Base-by-base conservation (phyloP, 441 rosid species). In the Croton laevigatus region DNA sequence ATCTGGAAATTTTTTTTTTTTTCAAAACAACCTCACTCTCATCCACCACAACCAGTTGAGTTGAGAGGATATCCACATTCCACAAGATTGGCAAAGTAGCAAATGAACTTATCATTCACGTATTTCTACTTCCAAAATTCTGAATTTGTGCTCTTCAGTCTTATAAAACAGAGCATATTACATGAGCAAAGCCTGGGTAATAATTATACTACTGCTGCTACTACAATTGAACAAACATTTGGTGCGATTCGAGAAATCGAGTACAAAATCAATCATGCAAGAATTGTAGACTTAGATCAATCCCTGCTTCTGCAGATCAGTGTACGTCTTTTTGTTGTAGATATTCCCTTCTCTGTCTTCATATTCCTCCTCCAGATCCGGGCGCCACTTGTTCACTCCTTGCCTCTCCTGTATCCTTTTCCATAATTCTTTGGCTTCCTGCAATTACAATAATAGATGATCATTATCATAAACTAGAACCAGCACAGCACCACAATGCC, bases 401-500 rank as follows among this genome's bases (percentile, higher is more conserved):
- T 89, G 95, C 75, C 91, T 81, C 73, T 85, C 93, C 76, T 90
- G 97, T 72, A 96, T 96, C 80, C 52, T 90, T 78, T 88, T 92
- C 99, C 99, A 93, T 62, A 96, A 75, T n/a, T 87, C 95, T 73
- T 91, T 86, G n/a, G 98, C 99, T 87, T 96, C 99, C 98, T 96
- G 88, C 64, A 75, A n/a, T 0, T 40, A 65, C 62, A 23, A 52
- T 32, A 12, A 55, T 10, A 32, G 38, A 23, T 10, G 60, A 53
- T 53, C 27, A 27, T 12, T 4, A 57, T 27, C 38, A 23, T 27
- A 36, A 10, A 6, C 10, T 8, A 40, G 10, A 40, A 6, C 7
- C 8, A 8, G 44, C 7, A 40, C 7, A 40, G 44, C 1, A 8
- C 32, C 32, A 2, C 32, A 27, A 27, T 27, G 32, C 32, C 32